These are phyloP conservation scores for Dicorynia guianensis DNA, from an alignment of 306 rosid genomes.

Conservation along the genomic window DNA sequence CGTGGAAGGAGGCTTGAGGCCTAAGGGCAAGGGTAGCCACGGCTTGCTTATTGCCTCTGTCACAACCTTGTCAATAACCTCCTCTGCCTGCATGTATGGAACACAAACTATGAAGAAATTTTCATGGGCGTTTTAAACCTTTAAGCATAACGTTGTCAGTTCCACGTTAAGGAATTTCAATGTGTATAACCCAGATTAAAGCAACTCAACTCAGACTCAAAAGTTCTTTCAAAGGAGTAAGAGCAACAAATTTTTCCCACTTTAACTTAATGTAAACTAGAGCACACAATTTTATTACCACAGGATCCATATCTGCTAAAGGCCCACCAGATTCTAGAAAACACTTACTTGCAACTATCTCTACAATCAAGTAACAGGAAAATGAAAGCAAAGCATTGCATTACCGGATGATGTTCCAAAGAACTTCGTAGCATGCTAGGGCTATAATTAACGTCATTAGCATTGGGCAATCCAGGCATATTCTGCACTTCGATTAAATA, in stretches of 20 bases:
- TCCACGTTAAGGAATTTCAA: background rate
- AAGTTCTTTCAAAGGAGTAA: background rate
- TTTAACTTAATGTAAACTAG: background rate
- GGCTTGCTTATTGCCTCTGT: constrained; percentile 89
- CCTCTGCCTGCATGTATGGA: constrained; percentile 73
- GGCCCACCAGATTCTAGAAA: background rate
- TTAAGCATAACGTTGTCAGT: background rate
- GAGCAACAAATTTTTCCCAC: background rate
- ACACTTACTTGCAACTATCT: background rate
- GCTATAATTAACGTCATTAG: constrained; percentile 47
- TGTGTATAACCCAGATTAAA: background rate
- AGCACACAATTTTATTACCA: constrained; percentile 16
- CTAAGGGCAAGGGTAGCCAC: constrained; percentile 92
- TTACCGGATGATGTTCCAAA: constrained; percentile 74
- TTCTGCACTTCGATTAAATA: constrained; percentile 56
- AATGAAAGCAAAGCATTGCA: constrained; percentile 3
- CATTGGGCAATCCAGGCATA: constrained; percentile 42
- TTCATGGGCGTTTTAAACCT: background rate
- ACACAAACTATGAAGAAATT: constrained; percentile 9
- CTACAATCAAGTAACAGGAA: background rate
- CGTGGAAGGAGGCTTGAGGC: constrained; percentile 90
- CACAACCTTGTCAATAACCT: constrained; percentile 78
- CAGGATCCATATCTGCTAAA: background rate
- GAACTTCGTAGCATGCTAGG: constrained; percentile 48
- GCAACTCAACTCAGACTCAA: background rate